phyloP scores from a whole-genome alignment of 163 green algal genomes.

The Chlamydomonas reinhardtii region DNA sequence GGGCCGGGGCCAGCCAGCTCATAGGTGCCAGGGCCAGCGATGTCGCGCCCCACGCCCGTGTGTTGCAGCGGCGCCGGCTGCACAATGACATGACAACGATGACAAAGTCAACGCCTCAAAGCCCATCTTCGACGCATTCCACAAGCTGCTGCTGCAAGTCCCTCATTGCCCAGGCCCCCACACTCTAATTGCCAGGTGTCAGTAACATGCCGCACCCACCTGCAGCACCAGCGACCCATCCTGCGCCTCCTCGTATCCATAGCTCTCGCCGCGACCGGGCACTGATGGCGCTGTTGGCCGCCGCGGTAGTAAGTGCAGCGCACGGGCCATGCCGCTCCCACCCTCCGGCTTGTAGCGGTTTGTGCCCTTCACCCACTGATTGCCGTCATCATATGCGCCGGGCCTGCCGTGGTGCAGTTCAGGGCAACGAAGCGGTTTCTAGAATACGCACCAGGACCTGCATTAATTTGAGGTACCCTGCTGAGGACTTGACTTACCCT shows the following conservation, averaged over 20 bases:
- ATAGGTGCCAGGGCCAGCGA: conserved; percentile 26
- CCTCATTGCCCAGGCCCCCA: too few species aligned
- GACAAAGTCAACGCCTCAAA: too few species aligned
- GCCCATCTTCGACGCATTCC: too few species aligned
- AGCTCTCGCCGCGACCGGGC: conserved; percentile 55
- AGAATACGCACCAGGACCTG: too few species aligned
- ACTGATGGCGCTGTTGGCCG: conserved; percentile 51
- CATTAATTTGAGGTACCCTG: background rate
- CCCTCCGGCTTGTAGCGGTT: conserved; percentile 4
- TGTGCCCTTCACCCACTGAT: conserved; percentile 21
- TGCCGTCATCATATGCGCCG: conserved; percentile 36
- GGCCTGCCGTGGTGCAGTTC: background rate
- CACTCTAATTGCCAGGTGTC: too few species aligned
- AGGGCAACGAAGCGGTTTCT: too few species aligned
- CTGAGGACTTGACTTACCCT: conserved; percentile 1
- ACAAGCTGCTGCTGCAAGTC: too few species aligned
- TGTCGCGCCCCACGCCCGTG: conserved; percentile 24
- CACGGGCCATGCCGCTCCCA: background rate
- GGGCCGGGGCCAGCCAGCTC: conserved; percentile 31
- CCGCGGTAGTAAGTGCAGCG: conserved; percentile 17
- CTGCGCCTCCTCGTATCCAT: conserved; percentile 52
- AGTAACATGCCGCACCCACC: background rate
- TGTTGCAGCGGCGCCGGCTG: background rate
- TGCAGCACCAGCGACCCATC: conserved; percentile 55
- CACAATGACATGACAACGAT: too few species aligned